phyloP scores from a whole-genome alignment of 306 rosid species.

The Boehmeria nivea region DNA sequence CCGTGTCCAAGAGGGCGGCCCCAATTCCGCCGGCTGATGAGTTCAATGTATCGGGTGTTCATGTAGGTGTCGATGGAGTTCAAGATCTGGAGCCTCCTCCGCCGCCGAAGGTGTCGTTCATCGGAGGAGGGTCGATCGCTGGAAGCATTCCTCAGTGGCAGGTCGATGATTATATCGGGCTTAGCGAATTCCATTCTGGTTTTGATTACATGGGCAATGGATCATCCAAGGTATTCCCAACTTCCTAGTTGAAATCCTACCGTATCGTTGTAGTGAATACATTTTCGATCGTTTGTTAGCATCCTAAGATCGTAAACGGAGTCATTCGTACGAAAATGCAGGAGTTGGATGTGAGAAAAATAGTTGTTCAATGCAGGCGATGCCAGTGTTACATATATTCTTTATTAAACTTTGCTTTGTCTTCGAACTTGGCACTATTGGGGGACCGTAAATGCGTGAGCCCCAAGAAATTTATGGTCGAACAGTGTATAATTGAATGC shows the following conservation, averaged over 20 bases:
- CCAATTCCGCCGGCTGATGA: constrained; percentile 35
- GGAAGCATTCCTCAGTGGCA: constrained; percentile 69
- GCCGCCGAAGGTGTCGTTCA: constrained; percentile 33
- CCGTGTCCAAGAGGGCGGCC: constrained; percentile 30
- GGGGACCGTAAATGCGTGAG: too few species aligned
- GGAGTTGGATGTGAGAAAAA: too few species aligned
- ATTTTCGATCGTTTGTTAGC: too few species aligned
- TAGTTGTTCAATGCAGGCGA: too few species aligned
- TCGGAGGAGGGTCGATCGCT: constrained; percentile 60
- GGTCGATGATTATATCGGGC: constrained; percentile 58
- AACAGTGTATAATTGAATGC: constrained; percentile 8
- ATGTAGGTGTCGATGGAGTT: constrained; percentile 42
- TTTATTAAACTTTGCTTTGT: too few species aligned
- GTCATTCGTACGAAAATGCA: too few species aligned
- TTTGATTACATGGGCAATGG: constrained; percentile 59
- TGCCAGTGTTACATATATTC: too few species aligned
- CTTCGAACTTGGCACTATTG: too few species aligned
- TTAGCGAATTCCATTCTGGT: constrained; percentile 54
- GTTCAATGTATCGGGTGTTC: constrained; percentile 27
- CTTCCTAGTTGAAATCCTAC: constrained; percentile 28
- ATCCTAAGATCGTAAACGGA: too few species aligned
- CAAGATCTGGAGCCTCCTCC: constrained; percentile 41
- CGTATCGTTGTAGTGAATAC: too few species aligned
- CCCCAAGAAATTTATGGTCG: not conserved
- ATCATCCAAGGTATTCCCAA: constrained; percentile 66